Conservation (phyloP, 2,329 filamentous ascomycete species). For the Monilinia aucupariae region DNA sequence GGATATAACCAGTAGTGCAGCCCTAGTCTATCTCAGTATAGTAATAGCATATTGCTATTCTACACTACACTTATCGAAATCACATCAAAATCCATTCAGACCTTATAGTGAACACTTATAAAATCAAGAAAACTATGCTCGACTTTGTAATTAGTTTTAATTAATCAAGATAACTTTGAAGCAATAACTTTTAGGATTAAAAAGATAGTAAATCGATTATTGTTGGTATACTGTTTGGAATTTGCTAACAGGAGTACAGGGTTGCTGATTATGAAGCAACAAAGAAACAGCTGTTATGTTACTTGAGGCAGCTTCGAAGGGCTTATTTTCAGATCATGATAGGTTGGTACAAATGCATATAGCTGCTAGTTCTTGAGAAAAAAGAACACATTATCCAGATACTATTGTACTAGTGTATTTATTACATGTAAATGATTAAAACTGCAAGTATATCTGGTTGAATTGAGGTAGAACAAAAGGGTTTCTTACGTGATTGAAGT, state of each 20-base stretch:
- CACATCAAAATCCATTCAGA: too few relatives aligned
- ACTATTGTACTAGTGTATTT: neutral
- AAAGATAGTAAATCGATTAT: too few relatives aligned
- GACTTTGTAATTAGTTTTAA: too few relatives aligned
- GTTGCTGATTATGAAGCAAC: neutral
- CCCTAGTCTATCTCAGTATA: neutral
- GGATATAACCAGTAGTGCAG: too few relatives aligned
- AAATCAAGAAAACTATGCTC: too few relatives aligned
- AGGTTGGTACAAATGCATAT: neutral
- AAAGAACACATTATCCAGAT: too few relatives aligned
- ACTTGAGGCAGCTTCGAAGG: neutral
- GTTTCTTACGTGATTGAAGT: neutral
- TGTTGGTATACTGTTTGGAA: too few relatives aligned
- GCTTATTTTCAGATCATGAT: neutral
- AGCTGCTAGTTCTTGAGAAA: neutral
- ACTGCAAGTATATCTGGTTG: neutral
- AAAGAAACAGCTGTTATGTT: neutral
- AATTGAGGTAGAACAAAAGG: neutral
- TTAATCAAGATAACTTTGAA: too few relatives aligned
- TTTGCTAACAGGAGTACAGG: too few relatives aligned
- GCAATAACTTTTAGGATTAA: too few relatives aligned
- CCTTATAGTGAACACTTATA: neutral
- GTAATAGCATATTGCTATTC: too few relatives aligned
- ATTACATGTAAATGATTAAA: neutral
- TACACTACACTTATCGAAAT: too few relatives aligned